phyloP scores from a whole-genome alignment of 148 eudicot genomes.

The Heliosperma pusillum region DNA sequence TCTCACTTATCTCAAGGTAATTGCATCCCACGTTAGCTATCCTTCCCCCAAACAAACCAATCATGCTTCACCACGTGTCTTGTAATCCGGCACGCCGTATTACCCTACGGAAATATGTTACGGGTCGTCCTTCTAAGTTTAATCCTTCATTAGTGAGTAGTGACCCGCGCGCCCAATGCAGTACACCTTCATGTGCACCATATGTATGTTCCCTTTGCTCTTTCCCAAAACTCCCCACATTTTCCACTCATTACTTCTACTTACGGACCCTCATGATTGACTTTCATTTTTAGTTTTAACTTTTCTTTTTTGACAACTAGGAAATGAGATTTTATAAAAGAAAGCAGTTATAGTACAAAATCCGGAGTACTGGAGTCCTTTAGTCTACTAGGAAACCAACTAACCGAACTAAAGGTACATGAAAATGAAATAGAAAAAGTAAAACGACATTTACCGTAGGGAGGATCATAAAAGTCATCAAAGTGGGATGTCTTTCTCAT shows the following conservation, averaged over 20 bases:
- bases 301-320: too few relatives aligned
- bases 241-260: not conserved
- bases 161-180: slow-evolving; percentile 18
- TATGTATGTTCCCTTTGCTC: slow-evolving; percentile 1
- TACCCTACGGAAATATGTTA: slow-evolving; percentile 19
- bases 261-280: too few relatives aligned
- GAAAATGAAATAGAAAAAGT: too few relatives aligned
- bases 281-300: too few relatives aligned
- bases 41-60: slow-evolving; percentile 12
- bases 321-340: too few relatives aligned
- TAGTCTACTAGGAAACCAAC: too few relatives aligned
- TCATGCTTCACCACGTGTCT: slow-evolving; percentile 9
- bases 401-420: too few relatives aligned
- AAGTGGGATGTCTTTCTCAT: too few relatives aligned
- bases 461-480: too few relatives aligned
- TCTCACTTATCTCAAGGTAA: slow-evolving; percentile 27
- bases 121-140: not conserved
- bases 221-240: slow-evolving; percentile 10
- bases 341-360: too few relatives aligned
- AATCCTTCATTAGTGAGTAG: slow-evolving; percentile 5
- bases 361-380: too few relatives aligned
- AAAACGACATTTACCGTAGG: too few relatives aligned
- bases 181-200: slow-evolving; percentile 9
- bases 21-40: slow-evolving; percentile 30
- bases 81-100: slow-evolving; percentile 20